Evolutionary conservation across 2,329 filamentous ascomycete genomes (phyloP), one percentile per base, ranked within the genome.

Genomic region (Penicillium polonicum): DNA sequence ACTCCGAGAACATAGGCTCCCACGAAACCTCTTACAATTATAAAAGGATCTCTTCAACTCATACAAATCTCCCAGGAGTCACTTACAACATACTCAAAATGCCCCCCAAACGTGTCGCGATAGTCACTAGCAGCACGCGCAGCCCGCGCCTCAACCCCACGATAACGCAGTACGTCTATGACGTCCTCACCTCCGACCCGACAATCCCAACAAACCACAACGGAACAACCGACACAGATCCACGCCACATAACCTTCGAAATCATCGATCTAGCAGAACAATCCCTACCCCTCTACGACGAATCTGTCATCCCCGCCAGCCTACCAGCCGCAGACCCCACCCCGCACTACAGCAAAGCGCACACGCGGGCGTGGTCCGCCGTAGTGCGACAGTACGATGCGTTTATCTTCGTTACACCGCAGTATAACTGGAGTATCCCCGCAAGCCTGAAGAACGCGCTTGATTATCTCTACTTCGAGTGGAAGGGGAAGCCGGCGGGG

Each of bases 391-490:
- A 64, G 9, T 70, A 73, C 57, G 65, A 70, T 13, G 77, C 65
- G 0, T 79, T 77, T 48, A 73, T 80, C 52, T 78, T 80, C 54
- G 65, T 79, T 6, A 72, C 72, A 2, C 76, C 77, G 2, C 76
- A 76, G 41, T 87, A 86, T 66, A 86, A 87, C 73, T 81, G 74
- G 67, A 79, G 82, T 25, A 71, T 85, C 6, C 74, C 84, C 0
- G 83, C 79, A 0, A 78, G 74, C 7, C 71, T 83, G 48, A 87
- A 87, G 74, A 88, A 86, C 65, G 84, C 85, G 6, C 78, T 88
- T 55, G 85, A 87, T 67, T 87, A 84, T 65, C 76, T 88, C 0
- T 80, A 77, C 63, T 72, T 85, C 63, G 84, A 86, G 66, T 86
- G 83, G 81, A 77, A 70, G 25, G 81, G 79, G 9, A 86, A 86